These are phyloP conservation scores for Penicillium digitatum DNA, from an alignment of 2,329 filamentous ascomycete species.

Conservation along the genomic window DNA sequence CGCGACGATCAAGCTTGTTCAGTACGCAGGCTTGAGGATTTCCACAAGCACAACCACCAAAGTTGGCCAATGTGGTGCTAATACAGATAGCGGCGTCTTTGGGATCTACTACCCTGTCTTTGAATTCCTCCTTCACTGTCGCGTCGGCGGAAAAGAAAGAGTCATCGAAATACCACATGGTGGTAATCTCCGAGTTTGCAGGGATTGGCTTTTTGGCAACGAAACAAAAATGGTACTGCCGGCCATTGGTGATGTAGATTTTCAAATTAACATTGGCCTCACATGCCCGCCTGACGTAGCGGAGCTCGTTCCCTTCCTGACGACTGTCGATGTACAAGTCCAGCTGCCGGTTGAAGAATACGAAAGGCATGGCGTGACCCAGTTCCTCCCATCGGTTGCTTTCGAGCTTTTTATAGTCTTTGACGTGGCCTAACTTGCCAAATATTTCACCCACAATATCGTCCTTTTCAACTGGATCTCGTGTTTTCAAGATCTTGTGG, in stretches of 20 bases:
- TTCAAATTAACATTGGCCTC: slow-evolving; percentile 83
- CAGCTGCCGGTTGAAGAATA: slow-evolving; percentile 82
- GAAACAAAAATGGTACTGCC: slow-evolving; percentile 89
- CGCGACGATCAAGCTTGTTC: slow-evolving; percentile 44
- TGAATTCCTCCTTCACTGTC: slow-evolving; percentile 14
- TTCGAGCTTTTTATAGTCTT: slow-evolving; percentile 64
- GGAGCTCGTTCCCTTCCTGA: slow-evolving; percentile 76
- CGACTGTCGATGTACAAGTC: slow-evolving; percentile 92
- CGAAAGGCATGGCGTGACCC: slow-evolving; percentile 60
- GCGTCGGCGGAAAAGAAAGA: slow-evolving; percentile 26
- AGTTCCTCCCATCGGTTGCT: slow-evolving; percentile 66
- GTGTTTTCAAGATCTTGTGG: slow-evolving; percentile 60
- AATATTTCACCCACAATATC: slow-evolving; percentile 69
- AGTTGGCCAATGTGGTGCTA: slow-evolving; percentile 48
- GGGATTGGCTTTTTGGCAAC: slow-evolving; percentile 75
- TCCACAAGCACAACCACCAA: slow-evolving; percentile 49
- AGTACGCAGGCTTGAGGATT: slow-evolving; percentile 38
- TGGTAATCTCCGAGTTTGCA: slow-evolving; percentile 49
- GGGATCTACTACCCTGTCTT: slow-evolving; percentile 40
- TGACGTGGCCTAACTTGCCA: slow-evolving; percentile 69
- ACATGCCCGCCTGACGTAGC: slow-evolving; percentile 90
- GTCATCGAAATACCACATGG: slow-evolving; percentile 47
- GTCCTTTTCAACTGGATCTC: slow-evolving; percentile 49
- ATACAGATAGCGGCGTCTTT: slow-evolving; percentile 45
- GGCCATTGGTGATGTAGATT: slow-evolving; percentile 72